Percentiles rank a stretch among this genome's conserved stretches.
These are phyloP conservation scores for Coix lacrymajobi DNA, from an alignment of 176 grass and related monocot species.

Conservation along the genomic window DNA sequence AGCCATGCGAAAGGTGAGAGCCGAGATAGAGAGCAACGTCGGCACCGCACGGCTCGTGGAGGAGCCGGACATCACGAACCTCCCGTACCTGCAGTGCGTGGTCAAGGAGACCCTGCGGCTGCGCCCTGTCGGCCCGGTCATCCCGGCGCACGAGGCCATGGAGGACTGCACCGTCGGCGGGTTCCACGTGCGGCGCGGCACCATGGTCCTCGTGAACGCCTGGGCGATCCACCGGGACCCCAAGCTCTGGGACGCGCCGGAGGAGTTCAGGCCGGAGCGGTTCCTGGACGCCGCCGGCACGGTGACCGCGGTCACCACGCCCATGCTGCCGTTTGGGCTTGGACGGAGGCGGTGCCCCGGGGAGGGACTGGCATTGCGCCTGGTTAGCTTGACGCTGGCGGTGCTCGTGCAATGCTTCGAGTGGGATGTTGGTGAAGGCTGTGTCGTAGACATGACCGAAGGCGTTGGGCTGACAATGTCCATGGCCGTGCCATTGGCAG, in stretches of 20 bases:
- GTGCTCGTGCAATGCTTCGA: slow-evolving; percentile 73
- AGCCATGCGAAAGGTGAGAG: slow-evolving; percentile 16
- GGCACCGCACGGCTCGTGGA: slow-evolving; percentile 32
- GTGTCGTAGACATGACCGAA: slow-evolving; percentile 42
- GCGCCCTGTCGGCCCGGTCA: slow-evolving; percentile 32
- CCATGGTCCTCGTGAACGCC: slow-evolving; percentile 52
- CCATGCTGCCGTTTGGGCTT: slow-evolving; percentile 60
- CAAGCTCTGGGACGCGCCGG: slow-evolving; percentile 48
- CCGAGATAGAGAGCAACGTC: slow-evolving; percentile 30
- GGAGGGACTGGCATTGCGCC: slow-evolving; percentile 41
- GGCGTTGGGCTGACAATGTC: slow-evolving; percentile 19
- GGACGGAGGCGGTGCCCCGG: slow-evolving; percentile 59
- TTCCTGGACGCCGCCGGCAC: slow-evolving; percentile 5
- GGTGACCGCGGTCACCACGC: not conserved
- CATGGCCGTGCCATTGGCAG: slow-evolving; percentile 1
- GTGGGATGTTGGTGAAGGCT: slow-evolving; percentile 20
- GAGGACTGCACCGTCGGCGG: slow-evolving; percentile 43
- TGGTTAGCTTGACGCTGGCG: slow-evolving; percentile 40
- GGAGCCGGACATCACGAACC: slow-evolving; percentile 38
- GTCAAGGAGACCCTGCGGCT: slow-evolving; percentile 60
- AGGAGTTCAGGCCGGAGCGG: slow-evolving; percentile 55
- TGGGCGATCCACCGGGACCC: slow-evolving; percentile 59
- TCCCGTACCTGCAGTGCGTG: slow-evolving; percentile 50
- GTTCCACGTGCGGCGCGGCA: slow-evolving; percentile 29
- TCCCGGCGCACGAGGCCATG: slow-evolving; percentile 60